These are phyloP conservation scores for Nakaseomyces sp. DNA, from an alignment of 1,139 yeast genomes.

Conservation along the genomic window DNA sequence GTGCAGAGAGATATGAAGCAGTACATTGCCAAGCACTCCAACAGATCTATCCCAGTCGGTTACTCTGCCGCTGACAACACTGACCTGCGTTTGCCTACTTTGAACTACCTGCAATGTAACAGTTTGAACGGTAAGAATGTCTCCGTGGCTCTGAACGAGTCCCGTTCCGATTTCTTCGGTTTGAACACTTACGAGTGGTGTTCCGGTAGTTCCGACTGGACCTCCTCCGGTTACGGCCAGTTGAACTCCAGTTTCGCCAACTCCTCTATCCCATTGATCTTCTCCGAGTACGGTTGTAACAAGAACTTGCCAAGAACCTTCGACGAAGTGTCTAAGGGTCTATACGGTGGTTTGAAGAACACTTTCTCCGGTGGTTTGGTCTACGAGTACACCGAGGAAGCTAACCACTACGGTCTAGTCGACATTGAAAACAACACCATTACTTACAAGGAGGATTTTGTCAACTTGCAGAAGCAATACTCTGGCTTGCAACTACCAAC, in stretches of 20 bases:
- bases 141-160: conserved; percentile 45
- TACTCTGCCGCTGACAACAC: conserved; percentile 86
- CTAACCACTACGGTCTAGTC: conserved; percentile 63
- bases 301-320: conserved; percentile 55
- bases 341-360: conserved; percentile 43
- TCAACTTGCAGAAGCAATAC: conserved; percentile 45
- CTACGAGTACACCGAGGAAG: conserved; percentile 66
- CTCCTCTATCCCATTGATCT: conserved; percentile 63
- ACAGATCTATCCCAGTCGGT: conserved; percentile 80
- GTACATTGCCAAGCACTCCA: conserved; percentile 58
- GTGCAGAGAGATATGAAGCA: conserved; percentile 85
- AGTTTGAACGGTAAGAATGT: conserved; percentile 32
- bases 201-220: conserved; percentile 57
- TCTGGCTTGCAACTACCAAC: conserved; percentile 37
- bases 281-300: conserved; percentile 81
- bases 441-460: conserved; percentile 45
- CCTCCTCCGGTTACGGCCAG: conserved; percentile 59
- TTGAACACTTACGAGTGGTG: conserved; percentile 93
- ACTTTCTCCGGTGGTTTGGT: conserved; percentile 71
- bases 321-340: conserved; percentile 57
- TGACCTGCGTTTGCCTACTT: conserved; percentile 62
- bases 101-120: conserved; percentile 76
- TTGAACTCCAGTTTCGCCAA: conserved; percentile 53
- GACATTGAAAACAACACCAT: conserved; percentile 38
- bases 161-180: conserved; percentile 80